Conservation (phyloP, 208 protist species). For the Trypanosoma theileri region DNA sequence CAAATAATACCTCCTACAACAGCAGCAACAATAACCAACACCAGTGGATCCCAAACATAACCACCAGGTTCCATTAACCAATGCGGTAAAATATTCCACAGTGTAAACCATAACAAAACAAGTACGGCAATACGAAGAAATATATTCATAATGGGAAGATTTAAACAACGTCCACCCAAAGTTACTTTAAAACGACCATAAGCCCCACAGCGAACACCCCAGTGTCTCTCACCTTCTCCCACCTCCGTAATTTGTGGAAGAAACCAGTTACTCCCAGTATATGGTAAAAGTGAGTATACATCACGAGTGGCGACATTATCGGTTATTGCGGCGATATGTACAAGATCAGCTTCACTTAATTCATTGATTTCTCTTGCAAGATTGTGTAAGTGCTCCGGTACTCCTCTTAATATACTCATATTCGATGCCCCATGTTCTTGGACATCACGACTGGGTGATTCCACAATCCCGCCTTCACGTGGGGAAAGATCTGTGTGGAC, state of each 20-base stretch:
- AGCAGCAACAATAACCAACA: slow-evolving; percentile 60
- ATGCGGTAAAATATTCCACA: slow-evolving; percentile 69
- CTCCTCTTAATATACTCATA: background rate
- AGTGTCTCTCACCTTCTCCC: slow-evolving; percentile 37
- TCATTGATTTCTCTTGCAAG: slow-evolving; percentile 53
- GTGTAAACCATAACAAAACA: slow-evolving; percentile 61
- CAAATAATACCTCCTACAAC: slow-evolving; percentile 67
- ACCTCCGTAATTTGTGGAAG: slow-evolving; percentile 56
- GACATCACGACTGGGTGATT: background rate
- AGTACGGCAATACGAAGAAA: slow-evolving; percentile 61
- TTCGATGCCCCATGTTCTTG: background rate
- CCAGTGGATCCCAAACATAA: slow-evolving; percentile 73
- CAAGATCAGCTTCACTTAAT: slow-evolving; percentile 51
- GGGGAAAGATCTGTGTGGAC: no score
- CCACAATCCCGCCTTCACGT: background rate
- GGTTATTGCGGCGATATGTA: slow-evolving; percentile 53
- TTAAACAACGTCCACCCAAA: slow-evolving; percentile 52
- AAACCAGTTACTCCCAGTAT: slow-evolving; percentile 79
- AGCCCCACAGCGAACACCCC: slow-evolving; percentile 42
- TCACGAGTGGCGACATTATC: slow-evolving; percentile 53
- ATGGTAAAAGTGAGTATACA: slow-evolving; percentile 74
- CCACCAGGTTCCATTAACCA: slow-evolving; percentile 62
- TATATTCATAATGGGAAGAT: slow-evolving; percentile 55
- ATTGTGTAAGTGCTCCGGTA: slow-evolving; percentile 53
- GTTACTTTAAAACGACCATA: slow-evolving; percentile 47